Conservation (phyloP, 805 yeast genomes). For the Cyberlindnera mrakii region DNA sequence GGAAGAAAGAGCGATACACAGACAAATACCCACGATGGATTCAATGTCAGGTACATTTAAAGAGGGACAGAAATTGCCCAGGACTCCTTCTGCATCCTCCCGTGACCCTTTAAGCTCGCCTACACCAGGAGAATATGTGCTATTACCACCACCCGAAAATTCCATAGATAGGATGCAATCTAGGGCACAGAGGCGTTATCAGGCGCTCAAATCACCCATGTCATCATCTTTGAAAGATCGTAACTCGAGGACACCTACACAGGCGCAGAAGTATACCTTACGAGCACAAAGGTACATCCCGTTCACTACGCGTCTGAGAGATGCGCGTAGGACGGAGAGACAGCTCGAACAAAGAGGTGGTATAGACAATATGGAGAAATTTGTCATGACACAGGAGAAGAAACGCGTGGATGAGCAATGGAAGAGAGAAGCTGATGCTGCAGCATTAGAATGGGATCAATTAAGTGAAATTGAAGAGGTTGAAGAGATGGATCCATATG, state of each 20-base stretch:
- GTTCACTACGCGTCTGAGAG: slow-evolving; percentile 10
- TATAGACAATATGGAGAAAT: slow-evolving; percentile 15
- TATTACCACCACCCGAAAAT: background rate
- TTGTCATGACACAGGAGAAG: slow-evolving; percentile 11
- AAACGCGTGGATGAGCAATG: slow-evolving; percentile 2
- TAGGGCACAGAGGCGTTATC: slow-evolving; percentile 1
- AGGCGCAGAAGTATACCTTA: slow-evolving; percentile 19
- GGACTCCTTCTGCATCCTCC: background rate
- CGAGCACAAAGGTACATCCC: slow-evolving; percentile 17
- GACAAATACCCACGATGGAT: background rate
- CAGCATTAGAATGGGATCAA: slow-evolving; percentile 5
- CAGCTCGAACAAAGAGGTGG: slow-evolving; percentile 20
- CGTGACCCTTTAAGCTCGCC: background rate
- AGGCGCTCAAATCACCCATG: slow-evolving; percentile 8
- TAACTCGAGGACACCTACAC: background rate
- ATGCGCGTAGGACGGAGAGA: slow-evolving; percentile 7
- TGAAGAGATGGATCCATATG: slow-evolving; percentile 12
- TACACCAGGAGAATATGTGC: background rate
- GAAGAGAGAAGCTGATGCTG: slow-evolving; percentile 8
- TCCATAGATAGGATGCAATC: slow-evolving; percentile 4
- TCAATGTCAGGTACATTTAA: background rate
- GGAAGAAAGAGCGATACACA: background rate
- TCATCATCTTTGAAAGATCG: slow-evolving; percentile 8
- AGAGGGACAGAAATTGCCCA: background rate
- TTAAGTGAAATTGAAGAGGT: slow-evolving; percentile 2